Evolutionary conservation across 1,284 basidiomycete genomes (phyloP).

Genomic region (Tranzscheliella williamsii): DNA sequence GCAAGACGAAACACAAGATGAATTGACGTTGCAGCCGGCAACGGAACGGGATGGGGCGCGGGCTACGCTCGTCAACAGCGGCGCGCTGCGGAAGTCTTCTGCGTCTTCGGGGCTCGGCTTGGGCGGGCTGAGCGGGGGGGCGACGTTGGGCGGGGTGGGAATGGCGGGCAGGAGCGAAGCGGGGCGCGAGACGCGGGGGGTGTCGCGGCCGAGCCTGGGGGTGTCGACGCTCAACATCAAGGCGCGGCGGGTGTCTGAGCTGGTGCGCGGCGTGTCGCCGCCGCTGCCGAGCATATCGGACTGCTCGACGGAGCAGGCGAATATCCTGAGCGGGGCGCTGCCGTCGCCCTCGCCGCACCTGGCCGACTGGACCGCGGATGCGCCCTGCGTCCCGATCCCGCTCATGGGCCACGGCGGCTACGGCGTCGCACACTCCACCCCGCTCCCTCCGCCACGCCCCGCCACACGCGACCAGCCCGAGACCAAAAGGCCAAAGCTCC

Average conservation of each 20-base stretch:
- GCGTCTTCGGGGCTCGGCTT: conserved; percentile 2
- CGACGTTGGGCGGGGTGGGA: too few relatives aligned
- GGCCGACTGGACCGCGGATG: conserved; percentile 23
- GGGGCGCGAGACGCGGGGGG: neutral
- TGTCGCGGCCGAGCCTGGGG: conserved; percentile 11
- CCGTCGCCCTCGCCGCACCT: conserved; percentile 24
- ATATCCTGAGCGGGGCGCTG: conserved; percentile 12
- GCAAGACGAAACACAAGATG: conserved; percentile 1
- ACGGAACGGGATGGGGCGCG: conserved; percentile 15
- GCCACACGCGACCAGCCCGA: neutral
- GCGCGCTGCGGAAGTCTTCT: conserved; percentile 9
- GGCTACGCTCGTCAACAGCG: conserved; percentile 34
- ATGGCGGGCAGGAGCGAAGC: too few relatives aligned
- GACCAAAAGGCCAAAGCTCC: neutral
- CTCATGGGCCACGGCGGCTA: neutral
- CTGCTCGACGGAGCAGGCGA: conserved; percentile 20
- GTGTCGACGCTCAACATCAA: conserved; percentile 29
- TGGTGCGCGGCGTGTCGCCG: conserved; percentile 26
- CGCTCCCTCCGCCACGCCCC: conserved; percentile 1
- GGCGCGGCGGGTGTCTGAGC: conserved; percentile 31
- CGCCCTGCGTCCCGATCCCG: neutral
- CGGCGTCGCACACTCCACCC: conserved; percentile 16
- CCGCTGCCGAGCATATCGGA: conserved; percentile 23
- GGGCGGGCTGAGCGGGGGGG: too few relatives aligned
- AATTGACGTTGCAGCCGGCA: conserved; percentile 1